Conservation (phyloP, 2,329 filamentous ascomycete species). For the Helicocarpus griseus region DNA sequence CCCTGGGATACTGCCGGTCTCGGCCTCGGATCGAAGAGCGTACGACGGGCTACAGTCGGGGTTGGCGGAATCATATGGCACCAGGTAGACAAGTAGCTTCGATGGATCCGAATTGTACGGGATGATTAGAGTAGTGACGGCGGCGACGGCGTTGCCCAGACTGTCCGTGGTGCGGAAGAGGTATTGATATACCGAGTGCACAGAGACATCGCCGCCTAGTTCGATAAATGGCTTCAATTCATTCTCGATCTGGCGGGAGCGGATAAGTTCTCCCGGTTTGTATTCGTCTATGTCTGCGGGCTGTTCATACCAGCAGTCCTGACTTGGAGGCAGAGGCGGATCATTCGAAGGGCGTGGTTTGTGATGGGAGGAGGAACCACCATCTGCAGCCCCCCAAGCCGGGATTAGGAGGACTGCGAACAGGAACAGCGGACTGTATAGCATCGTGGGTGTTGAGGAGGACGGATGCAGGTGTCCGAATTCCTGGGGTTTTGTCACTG, state of each 20-base stretch:
- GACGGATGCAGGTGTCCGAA: no score
- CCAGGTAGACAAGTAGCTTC: conserved; percentile 35
- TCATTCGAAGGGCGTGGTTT: no score
- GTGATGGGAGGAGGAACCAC: no score
- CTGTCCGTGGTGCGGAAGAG: conserved; percentile 34
- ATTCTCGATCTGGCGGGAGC: background rate
- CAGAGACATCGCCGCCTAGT: conserved; percentile 10
- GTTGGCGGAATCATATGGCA: conserved; percentile 22
- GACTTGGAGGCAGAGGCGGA: background rate
- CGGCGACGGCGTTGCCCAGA: conserved; percentile 26
- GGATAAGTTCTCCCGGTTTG: background rate
- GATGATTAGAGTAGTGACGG: conserved; percentile 32
- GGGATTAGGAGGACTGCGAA: no score
- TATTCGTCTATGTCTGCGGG: background rate
- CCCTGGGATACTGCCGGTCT: conserved; percentile 27
- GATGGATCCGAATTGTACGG: conserved; percentile 23
- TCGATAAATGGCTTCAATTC: background rate
- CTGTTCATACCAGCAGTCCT: background rate
- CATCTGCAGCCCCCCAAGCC: background rate
- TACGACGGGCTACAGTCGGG: conserved; percentile 21
- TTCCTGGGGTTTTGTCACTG: background rate
- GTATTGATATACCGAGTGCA: conserved; percentile 24
- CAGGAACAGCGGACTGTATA: no score
- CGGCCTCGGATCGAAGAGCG: conserved; percentile 27
- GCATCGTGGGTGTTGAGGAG: no score